Conservation (phyloP, 2,329 filamentous ascomycete genomes). For the Zarea fungicola region DNA sequence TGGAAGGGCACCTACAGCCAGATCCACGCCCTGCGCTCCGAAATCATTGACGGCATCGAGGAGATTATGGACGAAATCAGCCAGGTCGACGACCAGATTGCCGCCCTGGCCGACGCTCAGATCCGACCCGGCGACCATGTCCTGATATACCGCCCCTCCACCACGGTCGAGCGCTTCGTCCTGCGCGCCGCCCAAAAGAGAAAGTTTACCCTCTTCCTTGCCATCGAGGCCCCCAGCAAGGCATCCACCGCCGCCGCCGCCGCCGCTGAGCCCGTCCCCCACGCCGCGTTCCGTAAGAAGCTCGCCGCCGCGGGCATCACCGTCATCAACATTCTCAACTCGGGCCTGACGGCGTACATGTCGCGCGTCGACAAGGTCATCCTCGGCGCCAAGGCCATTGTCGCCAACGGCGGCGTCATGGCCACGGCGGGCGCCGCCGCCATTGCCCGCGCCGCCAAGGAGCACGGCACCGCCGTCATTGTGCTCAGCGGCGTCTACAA, state of each 20-base stretch:
- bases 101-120: conserved; percentile 79
- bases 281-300: conserved; percentile 65
- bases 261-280: no score
- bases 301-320: conserved; percentile 72
- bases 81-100: conserved; percentile 89
- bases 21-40: conserved; percentile 71
- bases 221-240: conserved; percentile 52
- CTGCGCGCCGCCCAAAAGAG: conserved; percentile 82
- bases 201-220: conserved; percentile 86
- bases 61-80: conserved; percentile 95
- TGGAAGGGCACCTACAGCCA: conserved; percentile 35
- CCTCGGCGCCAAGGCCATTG: conserved; percentile 77
- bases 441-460: conserved; percentile 78
- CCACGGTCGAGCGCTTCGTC: conserved; percentile 84
- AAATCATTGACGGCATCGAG: conserved; percentile 88
- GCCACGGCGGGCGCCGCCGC: conserved; percentile 78
- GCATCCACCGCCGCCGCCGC: conserved; percentile 30
- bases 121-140: conserved; percentile 93
- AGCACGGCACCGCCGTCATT: conserved; percentile 77
- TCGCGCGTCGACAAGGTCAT: conserved; percentile 93
- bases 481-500: conserved; percentile 91
- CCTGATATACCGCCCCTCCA: conserved; percentile 79
- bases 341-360: conserved; percentile 88
- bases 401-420: conserved; percentile 82
- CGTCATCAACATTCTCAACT: conserved; percentile 79